These are phyloP conservation scores for Berberis thunbergii DNA, from an alignment of 164 flowering plant genomes.

Conservation along the genomic window DNA sequence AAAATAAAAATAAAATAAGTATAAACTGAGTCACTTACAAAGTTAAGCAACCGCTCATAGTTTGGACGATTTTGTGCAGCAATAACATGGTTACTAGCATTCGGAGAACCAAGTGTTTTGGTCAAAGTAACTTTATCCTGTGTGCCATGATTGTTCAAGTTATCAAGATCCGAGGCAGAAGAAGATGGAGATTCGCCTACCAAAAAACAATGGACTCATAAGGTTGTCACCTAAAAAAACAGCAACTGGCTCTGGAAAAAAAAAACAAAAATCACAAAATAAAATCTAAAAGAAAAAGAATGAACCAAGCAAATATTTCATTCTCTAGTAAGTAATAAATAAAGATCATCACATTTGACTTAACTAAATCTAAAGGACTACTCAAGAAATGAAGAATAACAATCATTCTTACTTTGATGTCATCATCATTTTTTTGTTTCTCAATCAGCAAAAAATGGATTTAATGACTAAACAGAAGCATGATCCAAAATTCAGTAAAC, in stretches of 20 bases:
- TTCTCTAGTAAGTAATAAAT: too few species aligned
- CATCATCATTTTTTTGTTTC: too few species aligned
- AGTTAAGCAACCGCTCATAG: slow-evolving; percentile 50
- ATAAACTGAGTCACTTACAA: slow-evolving; percentile 46
- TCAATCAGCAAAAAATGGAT: too few species aligned
- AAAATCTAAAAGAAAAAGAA: neutral
- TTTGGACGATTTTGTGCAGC: slow-evolving; percentile 44
- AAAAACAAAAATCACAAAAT: neutral
- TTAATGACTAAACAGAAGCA: too few species aligned
- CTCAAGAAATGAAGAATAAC: too few species aligned
- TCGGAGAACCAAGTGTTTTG: slow-evolving; percentile 35
- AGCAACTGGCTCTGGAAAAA: neutral
- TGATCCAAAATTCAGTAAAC: too few species aligned
- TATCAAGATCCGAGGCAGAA: slow-evolving; percentile 87
- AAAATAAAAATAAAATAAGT: neutral
- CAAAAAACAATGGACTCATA: slow-evolving; percentile 1
- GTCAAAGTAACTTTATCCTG: slow-evolving; percentile 34
- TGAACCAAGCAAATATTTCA: neutral
- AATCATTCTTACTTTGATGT: too few species aligned
- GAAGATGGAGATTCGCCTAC: slow-evolving; percentile 92
- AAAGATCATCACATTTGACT: too few species aligned
- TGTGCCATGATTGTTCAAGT: slow-evolving; percentile 43
- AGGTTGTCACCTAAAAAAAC: neutral
- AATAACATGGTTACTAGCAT: slow-evolving; percentile 44
- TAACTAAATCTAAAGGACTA: too few species aligned